Evolutionary conservation across 2,329 filamentous ascomycete genomes (phyloP).

Genomic region (Hypoxylon sp.): DNA sequence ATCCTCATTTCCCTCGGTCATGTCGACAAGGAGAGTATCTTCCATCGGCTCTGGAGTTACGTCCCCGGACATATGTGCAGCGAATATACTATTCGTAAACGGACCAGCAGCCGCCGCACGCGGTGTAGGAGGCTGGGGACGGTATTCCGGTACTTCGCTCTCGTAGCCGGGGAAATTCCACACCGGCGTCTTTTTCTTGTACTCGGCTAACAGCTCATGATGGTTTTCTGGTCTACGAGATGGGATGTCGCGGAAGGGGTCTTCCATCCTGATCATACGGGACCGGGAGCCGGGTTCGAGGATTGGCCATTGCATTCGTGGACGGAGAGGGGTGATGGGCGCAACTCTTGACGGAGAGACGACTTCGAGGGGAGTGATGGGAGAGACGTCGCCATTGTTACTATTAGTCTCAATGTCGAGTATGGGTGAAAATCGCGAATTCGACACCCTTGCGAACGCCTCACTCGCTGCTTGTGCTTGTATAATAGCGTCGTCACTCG

Average conservation of each 20-base stretch:
- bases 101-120: not conserved
- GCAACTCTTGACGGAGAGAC: constrained; percentile 1
- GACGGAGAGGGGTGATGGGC: constrained; percentile 21
- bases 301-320: constrained; percentile 31
- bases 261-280: not conserved
- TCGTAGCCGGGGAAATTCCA: constrained; percentile 38
- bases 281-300: constrained; percentile 4
- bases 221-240: constrained; percentile 36
- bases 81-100: not conserved
- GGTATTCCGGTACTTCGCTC: not conserved
- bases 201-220: constrained; percentile 30
- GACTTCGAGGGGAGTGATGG: constrained; percentile 1
- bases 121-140: not conserved
- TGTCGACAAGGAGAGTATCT: constrained; percentile 19
- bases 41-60: not conserved
- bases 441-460: constrained; percentile 5
- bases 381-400: not conserved
- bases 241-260: constrained; percentile 16
- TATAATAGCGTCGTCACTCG: not conserved
- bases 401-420: not conserved
- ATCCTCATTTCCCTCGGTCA: constrained; percentile 16
- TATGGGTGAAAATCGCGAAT: not conserved
- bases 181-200: constrained; percentile 46
- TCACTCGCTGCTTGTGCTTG: constrained; percentile 5
- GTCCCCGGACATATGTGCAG: not conserved